These are phyloP conservation scores for Aspergillus ustus DNA, from an alignment of 2,329 filamentous ascomycete species.

Conservation along the genomic window DNA sequence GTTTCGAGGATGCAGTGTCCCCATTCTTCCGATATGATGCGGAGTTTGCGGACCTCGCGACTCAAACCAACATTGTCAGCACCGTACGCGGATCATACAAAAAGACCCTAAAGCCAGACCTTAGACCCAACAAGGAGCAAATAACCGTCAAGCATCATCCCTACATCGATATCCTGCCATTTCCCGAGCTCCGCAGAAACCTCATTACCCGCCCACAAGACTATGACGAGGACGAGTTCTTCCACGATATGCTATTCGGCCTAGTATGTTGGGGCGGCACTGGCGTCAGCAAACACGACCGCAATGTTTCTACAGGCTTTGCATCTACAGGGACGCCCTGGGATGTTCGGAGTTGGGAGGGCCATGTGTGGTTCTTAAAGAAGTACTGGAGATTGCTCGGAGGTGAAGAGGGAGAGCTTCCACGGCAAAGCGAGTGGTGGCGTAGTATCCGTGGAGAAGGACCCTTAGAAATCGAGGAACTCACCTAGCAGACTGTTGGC, in stretches of 20 bases:
- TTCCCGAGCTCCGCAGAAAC: conserved; percentile 24
- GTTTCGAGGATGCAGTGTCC: conserved; percentile 29
- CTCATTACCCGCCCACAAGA: conserved; percentile 20
- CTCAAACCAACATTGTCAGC: conserved; percentile 17
- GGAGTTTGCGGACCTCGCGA: background rate
- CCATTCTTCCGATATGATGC: conserved; percentile 30
- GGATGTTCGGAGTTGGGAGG: conserved; percentile 53
- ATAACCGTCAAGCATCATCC: conserved; percentile 27
- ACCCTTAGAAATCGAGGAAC: conserved; percentile 10
- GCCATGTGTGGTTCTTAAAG: conserved; percentile 49
- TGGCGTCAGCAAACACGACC: conserved; percentile 23
- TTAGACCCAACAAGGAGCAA: conserved; percentile 26
- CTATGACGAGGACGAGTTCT: conserved; percentile 27
- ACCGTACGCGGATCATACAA: conserved; percentile 22
- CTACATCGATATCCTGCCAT: conserved; percentile 27
- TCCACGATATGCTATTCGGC: conserved; percentile 22
- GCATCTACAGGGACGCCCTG: conserved; percentile 46
- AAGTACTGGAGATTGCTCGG: conserved; percentile 47
- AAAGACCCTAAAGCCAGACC: conserved; percentile 24
- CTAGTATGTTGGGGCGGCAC: conserved; percentile 27
- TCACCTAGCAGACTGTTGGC: background rate
- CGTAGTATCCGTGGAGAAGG: conserved; percentile 26
- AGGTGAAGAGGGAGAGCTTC: conserved; percentile 44
- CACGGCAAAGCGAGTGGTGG: conserved; percentile 30
- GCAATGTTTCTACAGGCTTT: conserved; percentile 17